Conservation (phyloP, 768 basidiomycete species). For the Exsudoporus frostii region DNA sequence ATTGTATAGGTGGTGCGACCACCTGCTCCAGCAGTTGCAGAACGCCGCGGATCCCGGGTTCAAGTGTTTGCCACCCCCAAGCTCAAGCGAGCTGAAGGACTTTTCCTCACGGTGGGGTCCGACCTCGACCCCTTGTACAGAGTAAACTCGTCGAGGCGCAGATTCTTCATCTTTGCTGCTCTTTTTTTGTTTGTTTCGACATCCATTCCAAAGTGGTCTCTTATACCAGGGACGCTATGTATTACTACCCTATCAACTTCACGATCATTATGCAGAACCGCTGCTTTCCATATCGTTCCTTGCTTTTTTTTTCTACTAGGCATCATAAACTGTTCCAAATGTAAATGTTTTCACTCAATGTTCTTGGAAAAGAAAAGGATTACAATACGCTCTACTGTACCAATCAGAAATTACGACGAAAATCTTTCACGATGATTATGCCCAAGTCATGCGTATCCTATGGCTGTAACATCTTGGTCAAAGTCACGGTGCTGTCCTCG, state of each 20-base stretch:
- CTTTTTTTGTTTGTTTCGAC: neutral
- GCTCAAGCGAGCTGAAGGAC: conserved; percentile 3
- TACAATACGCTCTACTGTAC: conserved; percentile 22
- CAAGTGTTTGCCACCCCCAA: neutral
- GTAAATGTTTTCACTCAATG: neutral
- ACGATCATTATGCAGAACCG: conserved; percentile 8
- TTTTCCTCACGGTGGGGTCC: neutral
- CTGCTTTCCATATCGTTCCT: neutral
- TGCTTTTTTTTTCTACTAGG: conserved; percentile 3
- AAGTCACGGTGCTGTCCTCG: conserved; percentile 10
- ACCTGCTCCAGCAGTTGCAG: conserved; percentile 4
- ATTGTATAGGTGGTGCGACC: conserved; percentile 14
- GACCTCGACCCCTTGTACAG: neutral
- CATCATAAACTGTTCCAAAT: neutral
- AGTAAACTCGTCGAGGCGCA: neutral
- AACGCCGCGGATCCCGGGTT: neutral
- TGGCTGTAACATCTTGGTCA: conserved; percentile 15
- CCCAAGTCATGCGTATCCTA: neutral
- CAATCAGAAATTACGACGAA: conserved; percentile 4
- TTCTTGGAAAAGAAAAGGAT: neutral
- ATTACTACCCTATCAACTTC: neutral
- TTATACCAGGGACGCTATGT: neutral
- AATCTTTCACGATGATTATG: neutral
- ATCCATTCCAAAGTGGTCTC: neutral
- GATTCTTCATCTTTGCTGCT: neutral